Percentiles rank a stretch among this genome's conserved stretches.
phyloP scores from a whole-genome alignment of 805 yeast genomes.

The Jamesozyma spencerorum region DNA sequence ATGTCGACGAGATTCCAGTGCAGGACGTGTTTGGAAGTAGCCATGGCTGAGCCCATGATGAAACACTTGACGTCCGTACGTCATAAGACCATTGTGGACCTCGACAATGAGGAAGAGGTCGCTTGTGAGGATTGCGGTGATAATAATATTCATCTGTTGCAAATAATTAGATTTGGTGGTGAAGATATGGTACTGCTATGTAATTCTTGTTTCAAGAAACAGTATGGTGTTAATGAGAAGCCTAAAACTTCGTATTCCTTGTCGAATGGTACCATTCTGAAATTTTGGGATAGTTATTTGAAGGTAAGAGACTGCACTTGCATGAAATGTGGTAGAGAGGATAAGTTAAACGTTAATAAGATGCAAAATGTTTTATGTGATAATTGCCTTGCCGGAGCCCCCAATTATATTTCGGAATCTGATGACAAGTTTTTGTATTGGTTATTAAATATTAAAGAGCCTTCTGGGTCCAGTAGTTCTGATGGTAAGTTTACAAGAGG shows the following conservation, averaged over 20 bases:
- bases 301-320: slow-evolving; percentile 46
- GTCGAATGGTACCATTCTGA: slow-evolving; percentile 47
- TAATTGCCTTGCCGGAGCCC: slow-evolving; percentile 31
- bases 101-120: slow-evolving; percentile 34
- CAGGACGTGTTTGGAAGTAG: slow-evolving; percentile 35
- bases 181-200: slow-evolving; percentile 46
- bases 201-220: slow-evolving; percentile 36
- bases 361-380: slow-evolving; percentile 33
- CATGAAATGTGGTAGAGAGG: slow-evolving; percentile 35
- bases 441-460: slow-evolving; percentile 41
- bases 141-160: slow-evolving; percentile 44
- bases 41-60: slow-evolving; percentile 34
- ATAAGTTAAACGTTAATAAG: slow-evolving; percentile 32
- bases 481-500: slow-evolving; percentile 33
- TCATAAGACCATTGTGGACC: slow-evolving; percentile 39
- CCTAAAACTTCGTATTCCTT: slow-evolving; percentile 41
- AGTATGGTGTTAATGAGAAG: slow-evolving; percentile 27
- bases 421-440: slow-evolving; percentile 40
- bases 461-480: slow-evolving; percentile 6
- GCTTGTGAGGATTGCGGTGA: slow-evolving; percentile 51
- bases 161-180: slow-evolving; percentile 44
- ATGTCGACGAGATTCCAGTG: slow-evolving; percentile 31
- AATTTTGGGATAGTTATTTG: slow-evolving; percentile 38
- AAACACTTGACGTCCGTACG: slow-evolving; percentile 46
- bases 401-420: slow-evolving; percentile 35